Conservation (phyloP, 2,329 filamentous ascomycete genomes). For the Exserohilum rostratum region DNA sequence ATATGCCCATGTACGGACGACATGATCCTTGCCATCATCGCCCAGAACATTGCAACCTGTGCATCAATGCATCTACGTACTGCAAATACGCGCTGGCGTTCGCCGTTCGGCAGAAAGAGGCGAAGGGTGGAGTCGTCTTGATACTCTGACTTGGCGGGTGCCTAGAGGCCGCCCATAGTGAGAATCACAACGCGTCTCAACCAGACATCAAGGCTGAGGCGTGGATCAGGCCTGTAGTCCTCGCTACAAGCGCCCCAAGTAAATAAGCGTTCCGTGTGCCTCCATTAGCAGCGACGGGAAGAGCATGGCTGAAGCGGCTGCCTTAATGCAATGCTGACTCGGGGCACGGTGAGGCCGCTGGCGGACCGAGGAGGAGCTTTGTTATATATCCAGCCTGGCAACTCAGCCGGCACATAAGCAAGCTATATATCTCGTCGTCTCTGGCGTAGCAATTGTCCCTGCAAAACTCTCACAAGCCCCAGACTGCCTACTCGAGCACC, state of each 20-base stretch:
- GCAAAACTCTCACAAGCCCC: background rate
- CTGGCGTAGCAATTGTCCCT: background rate
- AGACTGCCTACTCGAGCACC: background rate
- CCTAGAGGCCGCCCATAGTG: conserved; percentile 12
- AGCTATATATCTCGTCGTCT: no score
- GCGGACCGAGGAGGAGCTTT: conserved; percentile 6
- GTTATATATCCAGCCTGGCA: conserved; percentile 15
- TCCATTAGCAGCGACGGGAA: conserved; percentile 9
- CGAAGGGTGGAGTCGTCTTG: background rate
- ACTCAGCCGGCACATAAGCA: background rate
- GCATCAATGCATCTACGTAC: background rate
- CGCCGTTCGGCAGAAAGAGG: background rate
- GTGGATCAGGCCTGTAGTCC: background rate
- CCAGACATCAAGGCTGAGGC: background rate
- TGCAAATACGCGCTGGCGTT: background rate
- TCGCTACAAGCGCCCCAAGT: conserved; percentile 3
- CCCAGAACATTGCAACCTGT: background rate
- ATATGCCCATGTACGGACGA: background rate
- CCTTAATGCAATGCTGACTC: conserved; percentile 23
- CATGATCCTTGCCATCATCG: background rate
- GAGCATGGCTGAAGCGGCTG: conserved; percentile 28
- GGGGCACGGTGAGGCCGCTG: conserved; percentile 7
- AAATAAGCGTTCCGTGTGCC: conserved; percentile 32
- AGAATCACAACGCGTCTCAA: background rate
- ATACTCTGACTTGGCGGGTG: conserved; percentile 1